Conservation (phyloP, 768 basidiomycete genomes). For the Collybia sordida region DNA sequence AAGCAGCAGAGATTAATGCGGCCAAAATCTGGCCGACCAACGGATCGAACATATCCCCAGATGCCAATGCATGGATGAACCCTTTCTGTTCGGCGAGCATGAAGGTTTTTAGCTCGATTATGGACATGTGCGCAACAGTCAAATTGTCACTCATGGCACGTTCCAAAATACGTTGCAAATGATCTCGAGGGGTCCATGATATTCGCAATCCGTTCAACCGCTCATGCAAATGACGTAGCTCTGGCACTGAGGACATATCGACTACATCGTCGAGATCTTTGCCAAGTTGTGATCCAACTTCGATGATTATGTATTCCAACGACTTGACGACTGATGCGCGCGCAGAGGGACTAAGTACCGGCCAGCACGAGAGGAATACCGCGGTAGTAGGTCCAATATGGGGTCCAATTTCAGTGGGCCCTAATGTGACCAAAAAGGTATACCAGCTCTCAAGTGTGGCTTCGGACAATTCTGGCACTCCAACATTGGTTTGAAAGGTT, state of each 20-base stretch:
- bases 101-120: conserved; percentile 73
- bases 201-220: conserved; percentile 46
- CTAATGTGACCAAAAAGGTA: conserved; percentile 68
- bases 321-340: conserved; percentile 55
- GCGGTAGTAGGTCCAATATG: conserved; percentile 88
- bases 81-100: conserved; percentile 49
- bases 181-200: conserved; percentile 49
- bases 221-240: conserved; percentile 45
- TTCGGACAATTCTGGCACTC: conserved; percentile 70
- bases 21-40: conserved; percentile 67
- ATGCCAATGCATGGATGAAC: conserved; percentile 61
- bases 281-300: conserved; percentile 53
- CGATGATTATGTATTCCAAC: conserved; percentile 69
- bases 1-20: conserved; percentile 65
- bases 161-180: conserved; percentile 67
- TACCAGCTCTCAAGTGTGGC: conserved; percentile 81
- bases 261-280: conserved; percentile 74
- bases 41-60: conserved; percentile 87
- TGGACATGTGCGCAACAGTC: conserved; percentile 69
- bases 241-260: conserved; percentile 71
- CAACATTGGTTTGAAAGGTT: conserved; percentile 87
- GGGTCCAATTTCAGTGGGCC: conserved; percentile 70
- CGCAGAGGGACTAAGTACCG: conserved; percentile 50
- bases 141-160: conserved; percentile 78
- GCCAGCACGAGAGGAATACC: conserved; percentile 79